Evolutionary conservation across 2,329 filamentous ascomycete species (phyloP).

Genomic region (Fusarium tricinctum): DNA sequence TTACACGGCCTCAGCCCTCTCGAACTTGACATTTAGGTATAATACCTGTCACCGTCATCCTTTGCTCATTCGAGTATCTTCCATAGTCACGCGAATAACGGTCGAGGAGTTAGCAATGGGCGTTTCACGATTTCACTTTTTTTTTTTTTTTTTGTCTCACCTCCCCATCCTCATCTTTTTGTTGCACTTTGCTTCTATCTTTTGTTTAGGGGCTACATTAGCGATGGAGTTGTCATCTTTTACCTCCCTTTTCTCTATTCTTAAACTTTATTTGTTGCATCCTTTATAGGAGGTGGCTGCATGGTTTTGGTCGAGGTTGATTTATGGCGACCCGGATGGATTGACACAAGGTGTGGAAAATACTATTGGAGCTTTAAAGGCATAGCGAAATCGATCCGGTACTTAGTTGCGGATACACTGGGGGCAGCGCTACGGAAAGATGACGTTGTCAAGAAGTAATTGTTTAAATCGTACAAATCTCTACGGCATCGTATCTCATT

Average conservation of each 20-base stretch:
- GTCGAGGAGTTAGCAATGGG: slow-evolving; percentile 38
- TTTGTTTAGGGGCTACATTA: slow-evolving; percentile 51
- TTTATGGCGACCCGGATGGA: slow-evolving; percentile 13
- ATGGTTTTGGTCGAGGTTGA: slow-evolving; percentile 36
- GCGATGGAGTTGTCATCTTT: slow-evolving; percentile 56
- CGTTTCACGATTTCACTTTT: slow-evolving; percentile 37
- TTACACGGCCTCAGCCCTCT: neutral
- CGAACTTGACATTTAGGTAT: neutral
- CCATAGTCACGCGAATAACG: slow-evolving; percentile 36
- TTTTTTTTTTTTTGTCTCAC: slow-evolving; percentile 21
- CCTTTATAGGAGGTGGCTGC: slow-evolving; percentile 20
- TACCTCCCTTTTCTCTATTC: slow-evolving; percentile 7
- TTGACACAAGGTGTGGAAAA: slow-evolving; percentile 13
- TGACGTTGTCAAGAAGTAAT: slow-evolving; percentile 38
- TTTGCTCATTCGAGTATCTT: slow-evolving; percentile 11
- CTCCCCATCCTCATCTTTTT: slow-evolving; percentile 15
- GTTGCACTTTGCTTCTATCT: slow-evolving; percentile 18
- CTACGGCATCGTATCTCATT: slow-evolving; percentile 10
- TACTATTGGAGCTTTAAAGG: slow-evolving; percentile 5
- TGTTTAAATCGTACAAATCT: slow-evolving; percentile 31
- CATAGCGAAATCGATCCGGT: slow-evolving; percentile 19
- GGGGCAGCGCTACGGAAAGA: slow-evolving; percentile 39
- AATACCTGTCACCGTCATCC: neutral
- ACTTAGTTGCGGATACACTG: slow-evolving; percentile 31
- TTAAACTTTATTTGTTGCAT: slow-evolving; percentile 1